Evolutionary conservation across 352 stramenopile genomes (phyloP).

Genomic region (Globisporangium okanoganense): DNA sequence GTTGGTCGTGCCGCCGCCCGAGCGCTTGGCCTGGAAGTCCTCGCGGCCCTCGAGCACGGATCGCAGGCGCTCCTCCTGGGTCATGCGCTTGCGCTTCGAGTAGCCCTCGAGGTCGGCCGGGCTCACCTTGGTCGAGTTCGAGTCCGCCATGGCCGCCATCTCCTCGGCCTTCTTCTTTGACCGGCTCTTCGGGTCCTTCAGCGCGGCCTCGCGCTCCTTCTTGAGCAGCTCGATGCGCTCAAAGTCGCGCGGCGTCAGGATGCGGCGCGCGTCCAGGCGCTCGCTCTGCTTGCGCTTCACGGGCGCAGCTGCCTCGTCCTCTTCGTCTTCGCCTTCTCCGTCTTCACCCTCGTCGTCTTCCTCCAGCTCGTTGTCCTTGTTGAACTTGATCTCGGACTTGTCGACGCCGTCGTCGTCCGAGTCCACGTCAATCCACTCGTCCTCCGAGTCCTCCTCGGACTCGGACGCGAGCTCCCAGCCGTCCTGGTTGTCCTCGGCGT

Average conservation of each 20-base stretch:
- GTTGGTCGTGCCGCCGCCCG: constrained; percentile 95
- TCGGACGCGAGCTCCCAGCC: constrained; percentile 77
- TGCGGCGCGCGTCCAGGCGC: constrained; percentile 81
- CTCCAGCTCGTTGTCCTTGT: constrained; percentile 21
- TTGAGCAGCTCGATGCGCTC: constrained; percentile 89
- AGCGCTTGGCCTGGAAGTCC: constrained; percentile 90
- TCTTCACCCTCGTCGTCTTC: constrained; percentile 46
- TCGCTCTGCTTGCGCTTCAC: constrained; percentile 56
- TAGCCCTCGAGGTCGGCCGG: constrained; percentile 81
- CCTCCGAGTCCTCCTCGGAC: constrained; percentile 56
- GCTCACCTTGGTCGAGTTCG: constrained; percentile 67
- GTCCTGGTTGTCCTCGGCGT: constrained; percentile 78
- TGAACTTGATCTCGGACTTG: constrained; percentile 15
- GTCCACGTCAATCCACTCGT: constrained; percentile 73
- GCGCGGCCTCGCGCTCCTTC: constrained; percentile 78
- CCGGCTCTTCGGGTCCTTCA: constrained; percentile 80
- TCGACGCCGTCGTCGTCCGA: constrained; percentile 39
- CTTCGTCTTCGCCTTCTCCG: constrained; percentile 27
- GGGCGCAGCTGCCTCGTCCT: constrained; percentile 16
- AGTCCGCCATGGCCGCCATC: constrained; percentile 36
- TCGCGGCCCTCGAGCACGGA: constrained; percentile 87
- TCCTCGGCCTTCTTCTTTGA: constrained; percentile 83
- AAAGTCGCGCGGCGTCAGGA: constrained; percentile 88
- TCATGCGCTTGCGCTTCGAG: constrained; percentile 88
- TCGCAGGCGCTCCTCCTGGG: constrained; percentile 78